Evolutionary conservation across 768 basidiomycete genomes (phyloP), one percentile per base, ranked within the genome.

Genomic region (Trametes cinnabarina): DNA sequence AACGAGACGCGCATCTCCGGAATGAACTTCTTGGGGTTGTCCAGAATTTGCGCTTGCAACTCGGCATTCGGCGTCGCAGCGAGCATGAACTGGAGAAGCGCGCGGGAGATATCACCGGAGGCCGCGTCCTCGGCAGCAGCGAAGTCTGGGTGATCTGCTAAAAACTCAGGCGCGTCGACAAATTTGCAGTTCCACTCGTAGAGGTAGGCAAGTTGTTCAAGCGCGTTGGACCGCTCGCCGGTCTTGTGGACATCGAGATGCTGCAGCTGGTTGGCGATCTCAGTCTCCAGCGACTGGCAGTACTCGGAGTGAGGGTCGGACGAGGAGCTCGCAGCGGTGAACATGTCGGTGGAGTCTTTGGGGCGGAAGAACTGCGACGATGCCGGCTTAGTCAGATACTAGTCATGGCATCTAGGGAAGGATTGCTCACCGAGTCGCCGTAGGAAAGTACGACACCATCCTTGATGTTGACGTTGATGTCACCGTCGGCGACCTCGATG

Each of bases 401-500:
- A 28, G 26, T 15, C 7, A 37, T 15, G 8, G 3, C 39, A 19
- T 17, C 7, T n/a, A 15, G 30, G 6, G 12, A 32, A 7, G 30
- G 12, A 9, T 8, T 22, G 79, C 87, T 60, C 65, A 92, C 91
- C 62, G 92, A 94, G 69, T 88, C 89, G 43, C 94, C 94, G 65
- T 87, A 92, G 1, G 92, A 94, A 46, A 98, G 68, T 19, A 98
- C 82, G 64, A 81, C 74, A 42, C 92, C 94, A 53, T 90, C 82
- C 73, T 87, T 87, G 72, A 98, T 78, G 76, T 98, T 97, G 68
- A 99, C 74, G 71, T 98, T 98, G 77, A 97, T 83, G 72, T 97
- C 89, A 26, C 90, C 92, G 66, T 97, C 92, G 11, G 82, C 80
- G 15, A 99, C 92, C 68, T 96, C 92, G 43, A 96, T 76, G 14